Base-by-base conservation (phyloP, 1,284 basidiomycete genomes). In the Apiotrichum sp. region DNA sequence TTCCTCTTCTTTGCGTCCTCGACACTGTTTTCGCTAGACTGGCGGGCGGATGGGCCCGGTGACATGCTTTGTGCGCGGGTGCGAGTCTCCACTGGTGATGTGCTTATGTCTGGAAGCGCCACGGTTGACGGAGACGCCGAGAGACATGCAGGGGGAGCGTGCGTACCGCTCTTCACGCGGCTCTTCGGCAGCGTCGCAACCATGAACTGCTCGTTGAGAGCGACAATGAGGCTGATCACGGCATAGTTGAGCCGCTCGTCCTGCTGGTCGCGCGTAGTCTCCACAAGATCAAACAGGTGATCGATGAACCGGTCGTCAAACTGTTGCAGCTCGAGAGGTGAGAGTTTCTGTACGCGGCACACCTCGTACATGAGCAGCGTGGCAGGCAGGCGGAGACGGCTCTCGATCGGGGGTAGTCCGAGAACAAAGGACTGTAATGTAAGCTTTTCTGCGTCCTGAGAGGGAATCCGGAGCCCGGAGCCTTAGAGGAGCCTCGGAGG, bases 131-230 rank as follows among this genome's bases (percentile, higher is more conserved):
- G 45, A n/a, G 33, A 29, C 6, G 50, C 50, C 16, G 50, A 45
- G 3, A 39, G 7, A 11, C 38, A 47, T 76, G 33, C 45, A 33
- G 3, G 33, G 9, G 3, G n/a, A 7, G 35, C 6, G 84, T 52
- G 47, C n/a, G 47, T 31, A 3, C 2, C 32, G 9, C 8, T 42
- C 48, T 57, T 57, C 10, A 47, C 6, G 39, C 46, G 54, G n/a
- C 63, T 45, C 47, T 62, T 53, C 3, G 69, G 70, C 35, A 80
- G 59, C 3, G 79, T 73, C 0, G 80, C 85, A 8, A 98, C 91
- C 95, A 98, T 98, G 77, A 96, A 98, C 74, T 98, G 95, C 75
- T 99, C 95, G 70, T 98, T 98, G 41, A 99, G 80, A 0, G 95
- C 88, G 42, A 91, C 92, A 62, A 97, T 86, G 42, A 97, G 81